phyloP scores from a whole-genome alignment of 495 filamentous ascomycete genomes.

The Cudoniella acicularis region DNA sequence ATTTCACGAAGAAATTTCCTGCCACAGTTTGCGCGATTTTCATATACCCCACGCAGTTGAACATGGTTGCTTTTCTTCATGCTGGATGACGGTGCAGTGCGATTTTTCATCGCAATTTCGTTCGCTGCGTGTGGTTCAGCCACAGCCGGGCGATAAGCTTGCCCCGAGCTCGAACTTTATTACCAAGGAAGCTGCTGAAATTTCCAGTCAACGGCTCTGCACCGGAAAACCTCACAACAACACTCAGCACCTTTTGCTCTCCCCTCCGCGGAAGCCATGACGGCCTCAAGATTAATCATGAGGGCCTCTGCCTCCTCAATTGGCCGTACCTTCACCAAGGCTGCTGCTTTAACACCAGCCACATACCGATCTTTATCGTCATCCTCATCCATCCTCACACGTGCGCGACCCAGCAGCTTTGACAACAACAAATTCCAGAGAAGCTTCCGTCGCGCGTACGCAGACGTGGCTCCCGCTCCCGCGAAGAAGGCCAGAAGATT shows the following conservation, averaged over 20 bases:
- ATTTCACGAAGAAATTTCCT: not conserved
- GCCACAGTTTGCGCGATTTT: not conserved
- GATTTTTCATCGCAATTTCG: not conserved
- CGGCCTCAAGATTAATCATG: not conserved
- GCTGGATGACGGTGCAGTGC: not conserved
- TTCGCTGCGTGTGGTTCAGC: not conserved
- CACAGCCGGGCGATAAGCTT: not conserved
- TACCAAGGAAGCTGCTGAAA: not conserved
- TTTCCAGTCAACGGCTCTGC: not conserved
- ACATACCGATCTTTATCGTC: constrained; percentile 15
- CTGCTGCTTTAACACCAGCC: not conserved
- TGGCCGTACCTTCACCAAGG: not conserved
- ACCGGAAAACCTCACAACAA: not conserved
- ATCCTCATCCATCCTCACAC: constrained; percentile 8
- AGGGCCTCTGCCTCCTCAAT: constrained; percentile 17
- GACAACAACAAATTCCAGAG: constrained; percentile 18
- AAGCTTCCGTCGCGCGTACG: constrained; percentile 21
- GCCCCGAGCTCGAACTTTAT: not conserved
- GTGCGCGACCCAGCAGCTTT: constrained; percentile 16
- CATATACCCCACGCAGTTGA: not conserved
- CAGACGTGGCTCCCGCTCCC: constrained; percentile 22
- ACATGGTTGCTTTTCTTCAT: not conserved
- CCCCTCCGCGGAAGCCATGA: constrained; percentile 17
- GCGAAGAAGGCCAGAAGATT: constrained; percentile 30
- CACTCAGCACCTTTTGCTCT: not conserved